These are phyloP conservation scores for Vitellaria paradoxa DNA, from an alignment of 179 eudicot genomes.

Conservation along the genomic window DNA sequence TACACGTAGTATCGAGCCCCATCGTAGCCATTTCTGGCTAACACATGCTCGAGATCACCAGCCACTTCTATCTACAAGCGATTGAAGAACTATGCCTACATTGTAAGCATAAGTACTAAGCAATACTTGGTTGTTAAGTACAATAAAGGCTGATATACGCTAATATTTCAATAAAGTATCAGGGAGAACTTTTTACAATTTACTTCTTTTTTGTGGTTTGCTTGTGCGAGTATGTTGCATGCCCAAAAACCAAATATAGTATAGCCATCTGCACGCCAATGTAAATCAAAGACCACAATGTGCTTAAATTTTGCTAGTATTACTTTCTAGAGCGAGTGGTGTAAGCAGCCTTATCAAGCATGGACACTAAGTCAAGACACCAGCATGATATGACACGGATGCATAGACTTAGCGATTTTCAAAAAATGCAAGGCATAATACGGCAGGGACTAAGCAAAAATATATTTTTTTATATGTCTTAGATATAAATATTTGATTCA, in stretches of 20 bases:
- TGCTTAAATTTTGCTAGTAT: background rate
- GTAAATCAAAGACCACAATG: background rate
- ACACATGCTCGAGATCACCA: too few species aligned
- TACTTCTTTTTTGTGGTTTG: background rate
- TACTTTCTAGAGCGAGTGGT: background rate
- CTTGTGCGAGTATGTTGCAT: background rate
- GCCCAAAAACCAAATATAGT: background rate
- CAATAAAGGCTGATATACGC: background rate
- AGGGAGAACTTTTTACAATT: too few species aligned
- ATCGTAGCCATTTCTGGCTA: conserved; percentile 4
- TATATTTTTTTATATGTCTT: too few species aligned
- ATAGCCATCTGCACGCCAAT: too few species aligned
- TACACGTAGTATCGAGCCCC: conserved; percentile 2
- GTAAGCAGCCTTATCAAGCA: too few species aligned
- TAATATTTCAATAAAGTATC: background rate
- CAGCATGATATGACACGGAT: too few species aligned
- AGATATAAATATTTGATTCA: too few species aligned
- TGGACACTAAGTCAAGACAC: too few species aligned
- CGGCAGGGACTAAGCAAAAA: too few species aligned
- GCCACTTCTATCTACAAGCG: background rate
- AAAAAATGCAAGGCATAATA: too few species aligned
- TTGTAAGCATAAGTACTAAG: too few species aligned
- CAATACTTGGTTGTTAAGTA: background rate
- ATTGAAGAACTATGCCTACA: background rate
- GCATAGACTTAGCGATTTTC: too few species aligned